Base-by-base conservation (phyloP, 2,329 filamentous ascomycete species). In the Trichoderma oligosporum region DNA sequence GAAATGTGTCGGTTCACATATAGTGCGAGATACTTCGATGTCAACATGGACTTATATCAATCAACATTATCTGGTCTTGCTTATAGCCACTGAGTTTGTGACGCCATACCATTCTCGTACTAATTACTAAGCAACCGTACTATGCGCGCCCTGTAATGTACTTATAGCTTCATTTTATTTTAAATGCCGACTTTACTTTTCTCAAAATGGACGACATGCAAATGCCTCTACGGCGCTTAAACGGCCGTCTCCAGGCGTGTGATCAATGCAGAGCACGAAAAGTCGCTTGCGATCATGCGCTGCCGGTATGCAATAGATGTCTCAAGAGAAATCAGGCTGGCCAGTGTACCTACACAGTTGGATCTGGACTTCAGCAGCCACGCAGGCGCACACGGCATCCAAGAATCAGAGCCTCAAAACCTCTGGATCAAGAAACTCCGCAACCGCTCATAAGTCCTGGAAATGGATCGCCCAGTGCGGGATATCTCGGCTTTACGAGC, bases 401-500 rank as follows among this genome's bases (percentile, higher is more conserved):
- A 35, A 46, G n/a, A 11, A 11, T 20, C 12, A 46, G 29, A 20
- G 11, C 29, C 7, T n/a, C 24, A 7, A 38, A 29, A 12, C 4
- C 39, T 6, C 2, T 36, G 51, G 41, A 20, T 9, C 14, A 36
- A 39, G 22, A 45, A 11, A 12, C 29, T 8, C 36, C 35, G 16
- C 36, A 24, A 24, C 20, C 16, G 18, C 20, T 31, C 6, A 31
- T 11, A 14, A 52, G 25, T 20, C 48, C 24, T 24, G 20, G 9
- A 33, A 52, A 39, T 24, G 49, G 31, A 29, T 55, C 52, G 7
- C 42, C 53, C 44, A 22, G 33, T 8, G 14, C 44, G 4, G 56
- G 76, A 1, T 77, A 76, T 64, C 69, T 78, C 16, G 76, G 76
- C 54, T 76, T 72, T 62, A 77, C 74, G 3, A 77, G 74, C 57